Evolutionary conservation across 306 rosid species (phyloP).

Genomic region (Luffa acutangula): DNA sequence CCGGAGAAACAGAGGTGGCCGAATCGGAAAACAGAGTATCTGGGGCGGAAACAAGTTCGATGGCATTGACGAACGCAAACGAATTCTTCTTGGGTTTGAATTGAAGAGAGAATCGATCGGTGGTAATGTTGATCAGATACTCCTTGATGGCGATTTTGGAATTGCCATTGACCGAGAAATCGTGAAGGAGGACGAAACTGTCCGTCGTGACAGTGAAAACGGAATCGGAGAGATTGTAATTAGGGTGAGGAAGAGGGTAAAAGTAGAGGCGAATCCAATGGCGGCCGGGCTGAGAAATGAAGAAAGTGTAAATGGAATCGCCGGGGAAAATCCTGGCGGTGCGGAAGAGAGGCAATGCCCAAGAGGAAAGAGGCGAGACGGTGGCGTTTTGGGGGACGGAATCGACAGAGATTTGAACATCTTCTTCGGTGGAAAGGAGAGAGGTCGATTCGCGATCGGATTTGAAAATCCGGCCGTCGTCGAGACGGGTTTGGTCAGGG

Average conservation of each 20-base stretch:
- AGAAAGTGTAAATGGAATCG: conserved; percentile 45
- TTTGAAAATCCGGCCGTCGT: conserved; percentile 57
- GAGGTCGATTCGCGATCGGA: conserved; percentile 60
- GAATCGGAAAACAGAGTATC: conserved; percentile 34
- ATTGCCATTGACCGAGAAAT: conserved; percentile 31
- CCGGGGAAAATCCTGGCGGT: conserved; percentile 46
- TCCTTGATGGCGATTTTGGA: conserved; percentile 39
- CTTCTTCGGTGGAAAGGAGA: conserved; percentile 46
- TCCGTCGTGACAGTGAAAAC: conserved; percentile 45
- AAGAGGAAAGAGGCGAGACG: conserved; percentile 22
- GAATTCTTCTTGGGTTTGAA: conserved; percentile 54
- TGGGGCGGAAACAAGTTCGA: conserved; percentile 79
- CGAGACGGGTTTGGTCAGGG: conserved; percentile 21
- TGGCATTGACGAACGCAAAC: conserved; percentile 59
- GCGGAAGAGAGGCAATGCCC: conserved; percentile 33
- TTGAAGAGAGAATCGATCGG: conserved; percentile 36
- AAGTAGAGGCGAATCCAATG: conserved; percentile 82
- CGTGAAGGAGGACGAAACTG: conserved; percentile 41
- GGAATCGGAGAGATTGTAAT: conserved; percentile 38
- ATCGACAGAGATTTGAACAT: conserved; percentile 29
- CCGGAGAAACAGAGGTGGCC: conserved; percentile 31
- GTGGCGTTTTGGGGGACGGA: conserved; percentile 13
- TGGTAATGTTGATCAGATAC: conserved; percentile 40
- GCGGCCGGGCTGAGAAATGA: conserved; percentile 40
- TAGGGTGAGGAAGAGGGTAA: conserved; percentile 40